Percentiles rank a stretch among this genome's conserved stretches.
phyloP scores from a whole-genome alignment of 225 moss, liverwort and hornwort genomes.

The Sphagnum contortum region DNA sequence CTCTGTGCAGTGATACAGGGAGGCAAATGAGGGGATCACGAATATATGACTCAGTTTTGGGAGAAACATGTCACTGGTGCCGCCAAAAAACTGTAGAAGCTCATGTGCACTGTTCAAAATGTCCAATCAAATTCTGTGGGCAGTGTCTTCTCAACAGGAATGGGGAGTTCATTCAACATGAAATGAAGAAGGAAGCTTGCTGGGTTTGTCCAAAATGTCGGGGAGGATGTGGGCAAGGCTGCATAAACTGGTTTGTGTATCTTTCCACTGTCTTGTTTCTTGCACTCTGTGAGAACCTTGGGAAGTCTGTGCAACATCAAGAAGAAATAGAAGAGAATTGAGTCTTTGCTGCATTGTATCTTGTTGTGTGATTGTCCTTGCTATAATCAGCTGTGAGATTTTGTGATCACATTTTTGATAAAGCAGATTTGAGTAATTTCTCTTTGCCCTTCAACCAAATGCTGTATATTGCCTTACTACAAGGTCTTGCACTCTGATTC shows the following conservation, averaged over 20 bases:
- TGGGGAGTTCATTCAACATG: constrained; percentile 19
- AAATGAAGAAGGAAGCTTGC: constrained; percentile 1
- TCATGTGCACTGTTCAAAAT: constrained; percentile 41
- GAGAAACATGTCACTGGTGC: constrained; percentile 54
- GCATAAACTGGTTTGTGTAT: constrained; percentile 15
- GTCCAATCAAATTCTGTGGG: constrained; percentile 18
- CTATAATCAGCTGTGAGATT: background rate
- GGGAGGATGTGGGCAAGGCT: constrained; percentile 33
- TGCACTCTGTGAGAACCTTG: too few relatives aligned
- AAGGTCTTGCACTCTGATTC: too few relatives aligned
- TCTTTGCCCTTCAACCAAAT: too few relatives aligned
- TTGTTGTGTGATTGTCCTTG: background rate
- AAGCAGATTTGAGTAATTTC: background rate
- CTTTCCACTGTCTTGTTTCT: background rate
- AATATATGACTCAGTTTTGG: constrained; percentile 37
- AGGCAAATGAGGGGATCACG: constrained; percentile 28
- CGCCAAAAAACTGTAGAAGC: constrained; percentile 59
- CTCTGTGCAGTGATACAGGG: background rate
- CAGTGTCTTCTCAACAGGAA: constrained; percentile 26
- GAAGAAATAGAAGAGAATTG: too few relatives aligned
- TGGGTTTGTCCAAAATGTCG: constrained; percentile 41
- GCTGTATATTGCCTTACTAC: too few relatives aligned
- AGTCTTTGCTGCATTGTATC: background rate
- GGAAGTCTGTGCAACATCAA: too few relatives aligned
- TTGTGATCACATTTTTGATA: background rate